Evolutionary conservation across 1,139 yeast species (phyloP).

Genomic region (Kodamaea plutei): DNA sequence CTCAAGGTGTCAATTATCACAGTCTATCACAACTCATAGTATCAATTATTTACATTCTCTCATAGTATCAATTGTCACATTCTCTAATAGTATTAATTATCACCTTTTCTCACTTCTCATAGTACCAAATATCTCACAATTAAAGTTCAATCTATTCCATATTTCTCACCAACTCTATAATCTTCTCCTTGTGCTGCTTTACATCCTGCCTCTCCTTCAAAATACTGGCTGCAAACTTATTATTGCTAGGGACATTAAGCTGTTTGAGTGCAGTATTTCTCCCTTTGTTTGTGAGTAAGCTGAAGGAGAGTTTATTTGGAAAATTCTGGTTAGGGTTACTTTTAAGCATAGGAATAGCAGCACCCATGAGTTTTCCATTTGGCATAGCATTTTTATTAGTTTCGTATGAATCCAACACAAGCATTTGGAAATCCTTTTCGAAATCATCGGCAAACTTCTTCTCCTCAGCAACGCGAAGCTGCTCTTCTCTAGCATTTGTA

Average conservation of each 20-base stretch:
- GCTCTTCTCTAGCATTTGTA: conserved; percentile 15
- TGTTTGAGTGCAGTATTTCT: conserved; percentile 42
- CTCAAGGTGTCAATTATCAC: no score
- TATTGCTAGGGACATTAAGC: conserved; percentile 46
- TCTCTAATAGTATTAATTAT: no score
- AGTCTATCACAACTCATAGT: no score
- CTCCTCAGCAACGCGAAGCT: conserved; percentile 34
- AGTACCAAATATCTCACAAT: no score
- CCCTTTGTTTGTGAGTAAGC: conserved; percentile 50
- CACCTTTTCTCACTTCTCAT: no score
- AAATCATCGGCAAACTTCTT: conserved; percentile 46
- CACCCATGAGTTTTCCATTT: background rate
- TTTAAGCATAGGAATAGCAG: background rate
- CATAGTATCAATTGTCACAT: no score
- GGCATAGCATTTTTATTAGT: conserved; percentile 20
- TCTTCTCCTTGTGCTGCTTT: conserved; percentile 34
- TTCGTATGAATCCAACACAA: conserved; percentile 48
- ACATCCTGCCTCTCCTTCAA: conserved; percentile 30
- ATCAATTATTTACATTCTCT: background rate
- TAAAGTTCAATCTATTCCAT: no score
- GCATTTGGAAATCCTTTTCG: conserved; percentile 49
- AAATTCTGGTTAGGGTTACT: background rate
- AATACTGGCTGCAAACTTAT: conserved; percentile 42
- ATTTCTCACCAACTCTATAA: conserved; percentile 39
- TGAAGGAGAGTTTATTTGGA: conserved; percentile 39